Percentiles rank a stretch among this genome's conserved stretches.
Conservation (phyloP, 2,329 filamentous ascomycete genomes). For the Penicillium nordicum region DNA sequence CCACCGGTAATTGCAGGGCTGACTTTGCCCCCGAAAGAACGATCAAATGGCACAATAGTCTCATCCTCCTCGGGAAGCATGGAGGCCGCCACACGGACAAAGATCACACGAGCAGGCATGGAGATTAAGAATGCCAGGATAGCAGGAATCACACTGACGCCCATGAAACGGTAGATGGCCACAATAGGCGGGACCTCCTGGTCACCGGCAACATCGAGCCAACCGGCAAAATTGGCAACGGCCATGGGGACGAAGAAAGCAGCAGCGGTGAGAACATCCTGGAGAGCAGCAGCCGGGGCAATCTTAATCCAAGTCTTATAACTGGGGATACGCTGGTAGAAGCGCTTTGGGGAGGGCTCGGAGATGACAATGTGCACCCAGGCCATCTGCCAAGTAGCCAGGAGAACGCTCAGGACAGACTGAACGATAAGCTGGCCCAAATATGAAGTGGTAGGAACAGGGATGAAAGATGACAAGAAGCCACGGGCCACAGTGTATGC, state of each 20-base stretch:
- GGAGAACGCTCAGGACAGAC: conserved; percentile 57
- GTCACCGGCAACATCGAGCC: conserved; percentile 33
- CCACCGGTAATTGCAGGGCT: conserved; percentile 72
- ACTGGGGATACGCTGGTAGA: conserved; percentile 67
- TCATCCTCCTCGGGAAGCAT: conserved; percentile 78
- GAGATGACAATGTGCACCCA: conserved; percentile 89
- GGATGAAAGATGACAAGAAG: conserved; percentile 43
- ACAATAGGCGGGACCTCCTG: conserved; percentile 34
- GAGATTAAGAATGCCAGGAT: conserved; percentile 60
- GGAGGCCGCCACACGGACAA: conserved; percentile 81
- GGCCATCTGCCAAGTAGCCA: conserved; percentile 67
- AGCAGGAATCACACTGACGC: conserved; percentile 42
- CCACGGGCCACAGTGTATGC: conserved; percentile 48
- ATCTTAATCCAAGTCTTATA: conserved; percentile 66
- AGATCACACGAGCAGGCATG: conserved; percentile 71
- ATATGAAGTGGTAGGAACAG: conserved; percentile 29
- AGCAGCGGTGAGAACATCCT: conserved; percentile 55
- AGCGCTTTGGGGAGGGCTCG: conserved; percentile 59
- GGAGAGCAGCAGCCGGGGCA: conserved; percentile 64
- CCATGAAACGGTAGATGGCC: conserved; percentile 34
- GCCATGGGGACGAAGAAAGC: conserved; percentile 37
- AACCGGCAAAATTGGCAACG: conserved; percentile 50
- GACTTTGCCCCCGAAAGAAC: conserved; percentile 74
- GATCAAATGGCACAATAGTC: conserved; percentile 86
- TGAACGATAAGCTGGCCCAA: conserved; percentile 50